These are phyloP conservation scores for Salvia sclarea DNA, from an alignment of 305 asterid genomes.

Conservation along the genomic window DNA sequence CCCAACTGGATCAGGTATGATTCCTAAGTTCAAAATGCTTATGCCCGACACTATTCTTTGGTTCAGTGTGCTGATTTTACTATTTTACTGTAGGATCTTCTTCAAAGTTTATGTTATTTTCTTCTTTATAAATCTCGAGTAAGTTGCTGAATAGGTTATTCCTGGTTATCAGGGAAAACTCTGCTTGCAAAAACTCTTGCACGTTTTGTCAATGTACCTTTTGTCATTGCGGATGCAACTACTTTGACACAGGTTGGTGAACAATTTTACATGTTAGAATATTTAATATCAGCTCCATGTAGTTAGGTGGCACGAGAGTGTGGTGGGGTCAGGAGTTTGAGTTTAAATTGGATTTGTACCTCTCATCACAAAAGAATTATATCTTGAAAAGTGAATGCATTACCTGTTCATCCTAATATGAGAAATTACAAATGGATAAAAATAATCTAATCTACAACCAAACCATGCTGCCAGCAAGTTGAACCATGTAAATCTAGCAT, in stretches of 20 bases:
- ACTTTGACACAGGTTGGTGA: constrained; percentile 81
- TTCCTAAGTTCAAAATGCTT: constrained; percentile 28
- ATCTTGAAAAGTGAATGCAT: not conserved
- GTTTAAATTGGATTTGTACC: not conserved
- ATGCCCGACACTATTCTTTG: constrained; percentile 26
- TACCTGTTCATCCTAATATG: no score
- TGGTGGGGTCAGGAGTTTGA: constrained; percentile 1
- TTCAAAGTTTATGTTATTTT: constrained; percentile 6
- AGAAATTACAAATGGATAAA: no score
- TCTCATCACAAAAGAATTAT: not conserved
- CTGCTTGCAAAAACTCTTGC: constrained; percentile 96
- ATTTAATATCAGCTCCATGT: not conserved
- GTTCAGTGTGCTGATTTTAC: constrained; percentile 25
- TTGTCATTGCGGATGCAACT: constrained; percentile 96
- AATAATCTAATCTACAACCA: no score
- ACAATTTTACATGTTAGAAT: constrained; percentile 7
- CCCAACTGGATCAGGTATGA: constrained; percentile 92
- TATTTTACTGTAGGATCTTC: constrained; percentile 16
- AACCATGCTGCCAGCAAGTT: no score
- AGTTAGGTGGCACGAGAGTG: constrained; percentile 8
- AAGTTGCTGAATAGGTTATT: constrained; percentile 30
- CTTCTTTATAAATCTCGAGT: constrained; percentile 27
- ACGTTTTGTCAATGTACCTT: constrained; percentile 94
- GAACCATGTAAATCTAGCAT: no score
- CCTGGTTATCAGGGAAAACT: constrained; percentile 73